Evolutionary conservation across 2,329 filamentous ascomycete genomes (phyloP).

Genomic region (Penicillium sp.): DNA sequence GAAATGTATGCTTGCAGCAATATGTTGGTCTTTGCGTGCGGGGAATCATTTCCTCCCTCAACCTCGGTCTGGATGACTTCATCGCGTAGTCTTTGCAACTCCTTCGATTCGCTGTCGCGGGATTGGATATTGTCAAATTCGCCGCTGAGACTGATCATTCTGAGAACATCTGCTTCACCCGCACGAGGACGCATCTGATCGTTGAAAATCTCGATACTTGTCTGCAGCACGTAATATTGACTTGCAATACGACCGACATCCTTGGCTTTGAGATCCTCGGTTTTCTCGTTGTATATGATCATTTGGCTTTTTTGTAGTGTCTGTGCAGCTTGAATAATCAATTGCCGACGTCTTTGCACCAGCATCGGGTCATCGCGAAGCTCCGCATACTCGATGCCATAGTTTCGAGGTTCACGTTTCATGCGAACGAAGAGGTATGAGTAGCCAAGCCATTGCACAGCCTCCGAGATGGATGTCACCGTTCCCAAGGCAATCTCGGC

Average conservation of each 20-base stretch:
- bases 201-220: conserved; percentile 95
- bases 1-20: conserved; percentile 93
- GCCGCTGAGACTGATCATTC: conserved; percentile 96
- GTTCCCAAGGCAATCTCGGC: conserved; percentile 93
- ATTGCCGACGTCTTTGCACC: conserved; percentile 78
- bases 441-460: conserved; percentile 96
- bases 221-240: conserved; percentile 93
- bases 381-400: conserved; percentile 94
- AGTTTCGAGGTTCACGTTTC: conserved; percentile 85
- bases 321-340: conserved; percentile 85
- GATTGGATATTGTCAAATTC: conserved; percentile 98
- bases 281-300: conserved; percentile 97
- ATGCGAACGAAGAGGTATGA: conserved; percentile 97
- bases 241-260: conserved; percentile 96
- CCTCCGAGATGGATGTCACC: conserved; percentile 90
- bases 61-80: conserved; percentile 77
- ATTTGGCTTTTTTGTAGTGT: conserved; percentile 92
- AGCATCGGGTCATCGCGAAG: conserved; percentile 84
- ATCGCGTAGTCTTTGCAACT: conserved; percentile 72
- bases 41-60: conserved; percentile 63
- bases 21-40: conserved; percentile 94
- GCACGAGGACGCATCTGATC: conserved; percentile 84
- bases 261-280: conserved; percentile 89
- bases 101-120: conserved; percentile 84
- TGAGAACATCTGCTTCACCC: conserved; percentile 87